A percentile compares a stretch with the other conserved stretches of the same genome.
These are phyloP conservation scores for Phellinidium pouzarii DNA, from an alignment of 1,284 basidiomycete species.

Conservation along the genomic window DNA sequence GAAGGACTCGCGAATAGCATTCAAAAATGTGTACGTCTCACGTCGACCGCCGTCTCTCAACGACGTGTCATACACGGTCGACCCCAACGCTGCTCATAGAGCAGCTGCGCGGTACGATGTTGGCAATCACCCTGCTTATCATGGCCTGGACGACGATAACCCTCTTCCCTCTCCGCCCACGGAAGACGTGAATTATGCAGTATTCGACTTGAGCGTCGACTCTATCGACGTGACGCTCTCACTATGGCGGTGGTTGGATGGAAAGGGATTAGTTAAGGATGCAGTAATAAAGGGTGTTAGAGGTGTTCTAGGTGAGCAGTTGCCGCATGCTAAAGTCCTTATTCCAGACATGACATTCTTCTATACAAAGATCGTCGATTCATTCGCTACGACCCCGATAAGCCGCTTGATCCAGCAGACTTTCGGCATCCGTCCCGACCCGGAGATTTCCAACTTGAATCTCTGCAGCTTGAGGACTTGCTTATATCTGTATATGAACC, in stretches of 20 bases:
- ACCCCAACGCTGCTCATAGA: constrained; percentile 34
- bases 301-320: constrained; percentile 74
- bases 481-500: constrained; percentile 95
- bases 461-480: constrained; percentile 86
- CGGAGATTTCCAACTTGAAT: constrained; percentile 92
- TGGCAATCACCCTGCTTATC: constrained; percentile 65
- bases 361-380: constrained; percentile 72
- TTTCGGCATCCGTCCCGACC: constrained; percentile 71
- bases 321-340: not conserved
- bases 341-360: not conserved
- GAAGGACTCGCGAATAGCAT: constrained; percentile 92
- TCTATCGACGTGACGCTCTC: constrained; percentile 97
- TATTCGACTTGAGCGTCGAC: constrained; percentile 89
- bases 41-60: constrained; percentile 49
- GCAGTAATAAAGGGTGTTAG: constrained; percentile 92
- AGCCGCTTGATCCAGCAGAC: constrained; percentile 69
- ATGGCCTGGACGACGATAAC: constrained; percentile 48
- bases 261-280: constrained; percentile 88
- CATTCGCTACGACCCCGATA: constrained; percentile 80
- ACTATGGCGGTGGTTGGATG: constrained; percentile 89
- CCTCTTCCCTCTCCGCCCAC: constrained; percentile 31
- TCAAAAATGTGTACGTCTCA: constrained; percentile 95
- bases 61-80: constrained; percentile 20
- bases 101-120: constrained; percentile 68
- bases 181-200: constrained; percentile 65